A percentile compares a stretch with the other conserved stretches of the same genome.
These are phyloP conservation scores for Fusarium cicatricum DNA, from an alignment of 2,329 filamentous ascomycete species.

Conservation along the genomic window DNA sequence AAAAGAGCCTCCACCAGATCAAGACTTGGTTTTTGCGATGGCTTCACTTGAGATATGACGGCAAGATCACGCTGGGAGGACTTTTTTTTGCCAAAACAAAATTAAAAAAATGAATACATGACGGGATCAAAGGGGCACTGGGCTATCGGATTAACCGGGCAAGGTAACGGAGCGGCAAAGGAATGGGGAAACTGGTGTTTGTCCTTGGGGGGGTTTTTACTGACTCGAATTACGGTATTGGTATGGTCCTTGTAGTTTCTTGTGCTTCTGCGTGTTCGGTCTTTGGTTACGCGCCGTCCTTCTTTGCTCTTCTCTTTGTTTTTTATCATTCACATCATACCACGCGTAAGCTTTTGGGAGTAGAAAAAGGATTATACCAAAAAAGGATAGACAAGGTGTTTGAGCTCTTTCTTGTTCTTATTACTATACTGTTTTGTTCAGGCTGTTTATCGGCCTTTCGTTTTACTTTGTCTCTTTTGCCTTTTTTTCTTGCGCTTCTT, in stretches of 20 bases:
- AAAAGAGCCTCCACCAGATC: background rate
- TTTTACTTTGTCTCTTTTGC: background rate
- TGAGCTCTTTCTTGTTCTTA: slow-evolving; percentile 20
- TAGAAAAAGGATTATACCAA: slow-evolving; percentile 44
- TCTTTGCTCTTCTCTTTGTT: slow-evolving; percentile 8
- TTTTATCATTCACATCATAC: slow-evolving; percentile 34
- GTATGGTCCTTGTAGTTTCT: slow-evolving; percentile 25
- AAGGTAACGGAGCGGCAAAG: slow-evolving; percentile 25
- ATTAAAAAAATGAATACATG: slow-evolving; percentile 16
- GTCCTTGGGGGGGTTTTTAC: slow-evolving; percentile 14
- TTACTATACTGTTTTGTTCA: slow-evolving; percentile 7
- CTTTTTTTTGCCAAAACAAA: slow-evolving; percentile 22
- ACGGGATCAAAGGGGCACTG: slow-evolving; percentile 15
- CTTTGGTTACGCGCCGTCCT: slow-evolving; percentile 23
- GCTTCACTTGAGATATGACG: slow-evolving; percentile 17
- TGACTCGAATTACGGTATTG: slow-evolving; percentile 15
- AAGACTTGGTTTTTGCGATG: slow-evolving; percentile 3
- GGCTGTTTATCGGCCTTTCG: background rate
- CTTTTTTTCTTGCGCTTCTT: background rate
- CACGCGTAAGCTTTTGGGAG: slow-evolving; percentile 40
- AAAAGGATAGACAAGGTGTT: slow-evolving; percentile 43
- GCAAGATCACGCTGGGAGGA: slow-evolving; percentile 5
- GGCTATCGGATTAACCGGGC: slow-evolving; percentile 25
- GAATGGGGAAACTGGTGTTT: slow-evolving; percentile 21
- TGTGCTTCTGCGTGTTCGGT: slow-evolving; percentile 10